phyloP scores from a whole-genome alignment of 2,329 filamentous ascomycete species.

The Curvularia sp. region DNA sequence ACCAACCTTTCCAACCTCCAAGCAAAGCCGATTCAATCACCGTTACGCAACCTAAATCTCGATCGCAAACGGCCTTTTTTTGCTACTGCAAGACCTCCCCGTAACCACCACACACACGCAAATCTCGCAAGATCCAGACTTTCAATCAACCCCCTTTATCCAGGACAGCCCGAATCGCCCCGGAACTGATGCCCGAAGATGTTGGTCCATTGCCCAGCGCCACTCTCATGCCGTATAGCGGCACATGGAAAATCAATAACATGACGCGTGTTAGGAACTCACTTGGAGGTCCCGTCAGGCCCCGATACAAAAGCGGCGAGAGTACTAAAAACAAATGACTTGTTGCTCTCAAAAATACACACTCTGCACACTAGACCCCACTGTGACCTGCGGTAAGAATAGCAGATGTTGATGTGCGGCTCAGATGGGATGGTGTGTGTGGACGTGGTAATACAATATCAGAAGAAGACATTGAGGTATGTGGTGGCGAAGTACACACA shows the following conservation, averaged over 20 bases:
- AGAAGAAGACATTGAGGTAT: not conserved
- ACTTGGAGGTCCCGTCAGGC: too few species aligned
- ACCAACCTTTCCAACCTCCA: not conserved
- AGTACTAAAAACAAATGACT: not conserved
- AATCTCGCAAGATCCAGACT: not conserved
- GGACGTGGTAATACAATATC: not conserved
- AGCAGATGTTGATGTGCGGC: not conserved
- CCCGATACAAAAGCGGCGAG: not conserved
- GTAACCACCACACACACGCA: not conserved
- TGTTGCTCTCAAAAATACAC: not conserved
- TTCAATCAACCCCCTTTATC: not conserved
- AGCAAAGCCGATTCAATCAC: not conserved
- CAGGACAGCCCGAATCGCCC: not conserved
- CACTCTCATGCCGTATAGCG: not conserved
- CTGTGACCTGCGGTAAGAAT: not conserved
- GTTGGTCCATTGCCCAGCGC: too few species aligned
- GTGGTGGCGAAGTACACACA: slow-evolving; percentile 9
- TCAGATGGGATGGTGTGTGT: not conserved
- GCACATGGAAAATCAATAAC: not conserved
- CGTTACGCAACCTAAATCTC: not conserved
- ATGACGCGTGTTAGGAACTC: not conserved
- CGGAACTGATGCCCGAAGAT: not conserved
- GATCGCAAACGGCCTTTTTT: not conserved
- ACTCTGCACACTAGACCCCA: not conserved
- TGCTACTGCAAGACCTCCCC: not conserved